These are phyloP conservation scores for Arxiozyma slooffiae DNA, from an alignment of 1,139 yeast genomes.

Conservation along the genomic window DNA sequence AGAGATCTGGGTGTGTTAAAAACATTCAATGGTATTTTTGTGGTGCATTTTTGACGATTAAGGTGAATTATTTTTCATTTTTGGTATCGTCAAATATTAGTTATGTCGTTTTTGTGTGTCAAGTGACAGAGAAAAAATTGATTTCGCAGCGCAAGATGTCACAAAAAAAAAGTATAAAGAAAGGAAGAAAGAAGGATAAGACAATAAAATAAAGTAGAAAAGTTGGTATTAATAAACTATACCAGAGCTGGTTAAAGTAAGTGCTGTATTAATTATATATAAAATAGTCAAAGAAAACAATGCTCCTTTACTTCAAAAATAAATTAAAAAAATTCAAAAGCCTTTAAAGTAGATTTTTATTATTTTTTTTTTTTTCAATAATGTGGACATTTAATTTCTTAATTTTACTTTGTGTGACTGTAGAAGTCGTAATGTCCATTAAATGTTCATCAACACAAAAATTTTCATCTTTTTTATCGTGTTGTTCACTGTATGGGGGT, in stretches of 20 bases:
- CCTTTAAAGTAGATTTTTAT: background rate
- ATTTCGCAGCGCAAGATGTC: background rate
- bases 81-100: no score
- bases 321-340: no score
- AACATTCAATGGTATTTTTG: background rate
- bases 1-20: background rate
- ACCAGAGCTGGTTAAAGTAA: no score
- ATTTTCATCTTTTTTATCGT: constrained; percentile 67
- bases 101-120: no score
- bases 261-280: background rate
- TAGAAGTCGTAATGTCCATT: constrained; percentile 17
- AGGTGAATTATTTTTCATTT: background rate
- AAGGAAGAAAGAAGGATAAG: no score
- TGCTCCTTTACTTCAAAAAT: background rate
- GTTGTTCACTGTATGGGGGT: constrained; percentile 75
- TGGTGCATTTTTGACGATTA: background rate
- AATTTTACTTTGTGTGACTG: background rate
- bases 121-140: background rate
- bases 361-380: background rate
- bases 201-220: no score
- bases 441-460: constrained; percentile 40
- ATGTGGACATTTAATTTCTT: background rate
- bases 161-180: no score
- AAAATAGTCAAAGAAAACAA: background rate
- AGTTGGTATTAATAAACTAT: no score